Base-by-base conservation (phyloP, 78 protist species). In the Paulinella micropora region DNA sequence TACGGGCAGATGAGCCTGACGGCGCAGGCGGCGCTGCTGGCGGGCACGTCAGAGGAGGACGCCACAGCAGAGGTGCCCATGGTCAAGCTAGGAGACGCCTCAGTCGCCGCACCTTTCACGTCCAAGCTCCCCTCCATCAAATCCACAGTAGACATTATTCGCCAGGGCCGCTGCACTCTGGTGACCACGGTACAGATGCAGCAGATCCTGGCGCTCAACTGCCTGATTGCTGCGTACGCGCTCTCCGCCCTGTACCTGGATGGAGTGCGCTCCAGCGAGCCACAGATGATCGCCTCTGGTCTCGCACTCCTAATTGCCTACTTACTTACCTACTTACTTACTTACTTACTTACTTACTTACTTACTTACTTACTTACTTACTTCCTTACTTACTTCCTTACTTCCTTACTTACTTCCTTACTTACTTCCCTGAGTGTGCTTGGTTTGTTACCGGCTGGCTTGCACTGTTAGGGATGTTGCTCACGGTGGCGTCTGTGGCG, bases 91-190 rank as follows among this genome's bases (percentile, higher is more conserved):
- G 95, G 98, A 1, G 99, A 98, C 39, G 99, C 99, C 32, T 92
- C 97, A 0, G 92, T 97, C n/a, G 99, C 99, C 1, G 85, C 98
- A 23, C 99, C 99, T 4, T 98, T 98, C 92, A 97, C 99, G 0
- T 88, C 96, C 23, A 93, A 92, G 79, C 37, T 81, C n/a, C 86
- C 95, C 39, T 39, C 86, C 38, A 39, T 96, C 35, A 0, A 0
- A 34, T 0, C 86, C 2, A 73, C n/a, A 2, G 35, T 89, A 64
- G 39, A 82, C 34, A 39, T 87, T 1, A 39, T 6, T 15, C 89
- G 89, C 37, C 93, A 81, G 93, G 94, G 84, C 39, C 90, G 67
- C 34, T 92, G 97, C 67, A 95, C 99, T 34, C 93, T 97, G 34
- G 98, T 94, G 15, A 95, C 98, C 28, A 97, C 99, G 2, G 26